Conservation (phyloP, 345 rosid species). For the Hypericum perforatum region DNA sequence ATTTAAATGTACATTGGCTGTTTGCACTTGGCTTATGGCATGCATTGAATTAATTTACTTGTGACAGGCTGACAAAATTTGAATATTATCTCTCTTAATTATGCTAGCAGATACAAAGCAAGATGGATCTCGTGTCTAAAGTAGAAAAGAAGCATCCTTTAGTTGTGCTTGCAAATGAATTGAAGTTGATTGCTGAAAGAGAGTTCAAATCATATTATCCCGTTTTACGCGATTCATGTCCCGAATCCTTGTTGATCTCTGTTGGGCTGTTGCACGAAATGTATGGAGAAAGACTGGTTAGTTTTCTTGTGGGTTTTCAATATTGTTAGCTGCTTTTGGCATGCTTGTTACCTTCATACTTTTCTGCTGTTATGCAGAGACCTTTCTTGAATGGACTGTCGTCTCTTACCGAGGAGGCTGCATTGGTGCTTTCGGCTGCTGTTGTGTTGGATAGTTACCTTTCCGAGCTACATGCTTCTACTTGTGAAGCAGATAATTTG, state of each 20-base stretch:
- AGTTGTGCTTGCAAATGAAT: slow-evolving; percentile 75
- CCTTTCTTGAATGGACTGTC: slow-evolving; percentile 63
- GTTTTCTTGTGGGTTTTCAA: slow-evolving; percentile 17
- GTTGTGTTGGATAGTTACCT: slow-evolving; percentile 54
- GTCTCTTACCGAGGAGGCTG: slow-evolving; percentile 65
- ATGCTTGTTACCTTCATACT: not conserved
- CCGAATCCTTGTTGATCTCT: slow-evolving; percentile 57
- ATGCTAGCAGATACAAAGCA: slow-evolving; percentile 43
- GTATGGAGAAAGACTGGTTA: slow-evolving; percentile 90
- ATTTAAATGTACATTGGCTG: too few species aligned
- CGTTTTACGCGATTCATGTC: slow-evolving; percentile 46
- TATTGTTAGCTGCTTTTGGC: not conserved
- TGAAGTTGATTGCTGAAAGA: slow-evolving; percentile 58
- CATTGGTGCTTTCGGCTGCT: slow-evolving; percentile 77
- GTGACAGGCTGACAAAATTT: too few species aligned
- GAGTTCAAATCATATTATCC: slow-evolving; percentile 63
- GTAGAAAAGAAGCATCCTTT: slow-evolving; percentile 54
- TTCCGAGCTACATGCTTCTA: slow-evolving; percentile 41
- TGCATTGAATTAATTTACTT: too few species aligned
- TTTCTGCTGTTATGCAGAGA: slow-evolving; percentile 34
- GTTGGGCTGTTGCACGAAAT: slow-evolving; percentile 53
- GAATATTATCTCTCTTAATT: not conserved
- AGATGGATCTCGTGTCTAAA: slow-evolving; percentile 44
- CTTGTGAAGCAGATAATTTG: slow-evolving; percentile 30
- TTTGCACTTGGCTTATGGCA: too few species aligned